Percentiles rank a stretch among this genome's conserved stretches.
Evolutionary conservation across 495 filamentous ascomycete species (phyloP).

Genomic region (Neurospora africana): DNA sequence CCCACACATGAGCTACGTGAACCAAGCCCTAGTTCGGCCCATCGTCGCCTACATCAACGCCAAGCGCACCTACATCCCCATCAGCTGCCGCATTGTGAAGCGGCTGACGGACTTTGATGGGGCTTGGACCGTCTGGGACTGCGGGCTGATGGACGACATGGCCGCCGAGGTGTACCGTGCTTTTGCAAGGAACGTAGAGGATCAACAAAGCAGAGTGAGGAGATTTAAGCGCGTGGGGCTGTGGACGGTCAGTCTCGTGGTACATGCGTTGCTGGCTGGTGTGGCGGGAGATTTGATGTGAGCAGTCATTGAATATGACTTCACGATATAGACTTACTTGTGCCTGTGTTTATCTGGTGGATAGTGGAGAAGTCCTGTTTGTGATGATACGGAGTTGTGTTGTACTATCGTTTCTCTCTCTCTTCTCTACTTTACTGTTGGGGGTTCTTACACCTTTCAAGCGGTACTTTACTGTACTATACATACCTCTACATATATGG

Average conservation of each 20-base stretch:
- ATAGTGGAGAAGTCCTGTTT: background rate
- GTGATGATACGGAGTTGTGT: background rate
- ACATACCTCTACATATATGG: background rate
- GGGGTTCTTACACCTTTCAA: background rate
- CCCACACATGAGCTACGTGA: slow-evolving; percentile 80
- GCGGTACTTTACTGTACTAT: background rate
- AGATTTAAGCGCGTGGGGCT: slow-evolving; percentile 93
- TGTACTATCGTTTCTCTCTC: slow-evolving; percentile 4
- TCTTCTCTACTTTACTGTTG: background rate
- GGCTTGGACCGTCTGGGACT: slow-evolving; percentile 90
- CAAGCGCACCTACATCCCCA: slow-evolving; percentile 82
- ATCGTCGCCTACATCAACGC: slow-evolving; percentile 99
- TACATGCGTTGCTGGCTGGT: slow-evolving; percentile 91
- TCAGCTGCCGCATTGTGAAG: slow-evolving; percentile 91
- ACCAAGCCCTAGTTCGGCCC: slow-evolving; percentile 85
- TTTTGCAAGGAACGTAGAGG: slow-evolving; percentile 78
- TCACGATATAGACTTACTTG: background rate
- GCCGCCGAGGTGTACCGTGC: slow-evolving; percentile 88
- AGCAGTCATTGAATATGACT: background rate
- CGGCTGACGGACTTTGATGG: slow-evolving; percentile 81
- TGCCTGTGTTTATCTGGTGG: background rate
- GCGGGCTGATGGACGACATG: slow-evolving; percentile 90
- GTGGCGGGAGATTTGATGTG: slow-evolving; percentile 73
- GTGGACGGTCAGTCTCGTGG: slow-evolving; percentile 84
- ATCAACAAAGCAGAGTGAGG: slow-evolving; percentile 71